Base-by-base conservation (phyloP, 1,139 yeast species). In the Saccharomyces hybrid region DNA sequence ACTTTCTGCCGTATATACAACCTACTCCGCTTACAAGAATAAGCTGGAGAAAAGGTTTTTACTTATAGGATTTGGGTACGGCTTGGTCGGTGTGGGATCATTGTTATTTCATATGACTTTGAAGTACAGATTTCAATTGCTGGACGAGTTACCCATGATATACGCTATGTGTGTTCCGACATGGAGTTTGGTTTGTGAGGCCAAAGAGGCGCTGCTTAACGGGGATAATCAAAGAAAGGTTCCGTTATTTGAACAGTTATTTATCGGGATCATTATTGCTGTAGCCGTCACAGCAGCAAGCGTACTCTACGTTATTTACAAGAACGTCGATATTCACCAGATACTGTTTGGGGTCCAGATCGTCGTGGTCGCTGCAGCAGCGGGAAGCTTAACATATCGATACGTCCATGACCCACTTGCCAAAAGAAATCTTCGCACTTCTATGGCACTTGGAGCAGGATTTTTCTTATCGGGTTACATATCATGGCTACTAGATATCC, bases 61-160 rank as follows among this genome's bases (percentile, higher is more conserved):
- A 2, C 74, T 86, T 51, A 81, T 87, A 14, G 83, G 88, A 9
- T 62, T 83, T 32, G 98, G 98, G 2, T 89, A 91, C 70, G 80
- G 85, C 54, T 75, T 86, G n/a, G 98, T 91, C 9, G 98, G 98
- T 0, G 70, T 90, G 34, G 98, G 98, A 1, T 82, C 88, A 46
- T 93, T 96, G 93, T 73, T 89, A 63, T 91, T 91, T 75, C 98
- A 91, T 71, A 91, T 91, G 96, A 90, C 97, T 3, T 76, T 91
- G 62, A 77, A 81, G 60, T 91, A 90, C 70, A 88, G 87, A 69
- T 91, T 80, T 73, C 98, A 91, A 72, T 73, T 91, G 57, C 77
- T 91, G 70, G 98, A 91, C 72, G 98, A 91, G 71, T 77, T 91
- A 65, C 98, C 98, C 42, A 91, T 91, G 98, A 88, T 91, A 59